Evolutionary conservation across 2,329 filamentous ascomycete species (phyloP).

Genomic region (Samsoniella hepiali): DNA sequence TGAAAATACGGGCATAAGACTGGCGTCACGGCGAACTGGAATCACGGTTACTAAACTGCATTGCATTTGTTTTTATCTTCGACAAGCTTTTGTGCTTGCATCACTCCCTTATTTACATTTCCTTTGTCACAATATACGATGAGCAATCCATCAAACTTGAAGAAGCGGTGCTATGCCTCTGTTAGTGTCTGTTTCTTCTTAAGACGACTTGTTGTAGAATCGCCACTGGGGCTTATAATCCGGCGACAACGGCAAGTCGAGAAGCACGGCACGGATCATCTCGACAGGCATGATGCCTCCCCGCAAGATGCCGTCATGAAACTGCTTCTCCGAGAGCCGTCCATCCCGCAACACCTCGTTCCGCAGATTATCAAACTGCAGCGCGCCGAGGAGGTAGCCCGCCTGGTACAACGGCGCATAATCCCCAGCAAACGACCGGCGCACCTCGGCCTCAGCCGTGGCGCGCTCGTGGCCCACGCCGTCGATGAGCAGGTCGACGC

Average conservation of each 20-base stretch:
- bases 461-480: slow-evolving; percentile 57
- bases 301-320: slow-evolving; percentile 51
- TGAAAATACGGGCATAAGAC: neutral
- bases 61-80: neutral
- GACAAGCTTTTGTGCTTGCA: neutral
- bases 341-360: slow-evolving; percentile 43
- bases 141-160: neutral
- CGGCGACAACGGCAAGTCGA: slow-evolving; percentile 37
- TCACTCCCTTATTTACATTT: neutral
- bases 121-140: neutral
- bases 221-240: slow-evolving; percentile 49
- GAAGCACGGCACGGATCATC: slow-evolving; percentile 47
- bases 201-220: slow-evolving; percentile 39
- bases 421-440: slow-evolving; percentile 52
- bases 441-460: slow-evolving; percentile 59
- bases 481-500: slow-evolving; percentile 54
- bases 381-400: slow-evolving; percentile 57
- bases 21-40: neutral
- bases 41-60: slow-evolving; percentile 1
- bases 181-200: neutral
- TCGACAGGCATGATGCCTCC: slow-evolving; percentile 55
- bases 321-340: slow-evolving; percentile 47
- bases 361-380: slow-evolving; percentile 52
- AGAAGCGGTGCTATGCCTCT: neutral
- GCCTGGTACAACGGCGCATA: slow-evolving; percentile 58